Evolutionary conservation across 768 basidiomycete species (phyloP), one percentile per base, ranked within the genome.

Genomic region (Melanogaster broomeanus): DNA sequence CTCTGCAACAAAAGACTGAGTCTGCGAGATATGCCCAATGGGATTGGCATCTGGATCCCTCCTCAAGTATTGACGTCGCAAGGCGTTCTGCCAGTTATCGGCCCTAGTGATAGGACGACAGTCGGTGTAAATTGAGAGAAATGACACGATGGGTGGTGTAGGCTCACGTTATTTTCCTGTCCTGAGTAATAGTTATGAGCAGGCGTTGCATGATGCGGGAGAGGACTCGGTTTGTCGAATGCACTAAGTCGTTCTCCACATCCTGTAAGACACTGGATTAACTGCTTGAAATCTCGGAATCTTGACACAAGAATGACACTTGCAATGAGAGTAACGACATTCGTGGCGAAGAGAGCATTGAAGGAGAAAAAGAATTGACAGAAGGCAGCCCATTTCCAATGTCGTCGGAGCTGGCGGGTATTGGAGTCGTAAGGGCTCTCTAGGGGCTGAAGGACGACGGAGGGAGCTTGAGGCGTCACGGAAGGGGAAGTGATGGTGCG

Each of bases 351-450:
- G 50, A 94, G 76, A 44, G 80, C 79, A 42, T 80, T 77, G 72
- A 95, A 96, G 24, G 88, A 92, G 68, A 80, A 87, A 72, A 91
- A 87, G 78, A 96, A 95, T 67, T 95, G 92, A 70, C 82, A 81
- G 70, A 94, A 88, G 22, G 87, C 88, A 6, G 93, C 93, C 92
- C 92, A 96, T 77, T 89, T 86, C 91, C 91, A 95, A 57, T 92
- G 82, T 51, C 75, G 83, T 49, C 93, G 79, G 45, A 97, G 84
- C 25, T 73, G 63, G 40, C 65, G 54, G 46, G 87, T 66, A 60
- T 82, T 74, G 59, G 61, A 58, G 44, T 72, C 69, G 51, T 62
- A 63, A 45, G 61, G 54, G 46, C 66, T 46, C 48, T 61, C 52
- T 63, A 60, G 51, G 53, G 63, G 54, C 42, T 66, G 52, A 51